A percentile compares a stretch with the other conserved stretches of the same genome.
These are phyloP conservation scores for Staphylotrichum longicolle DNA, from an alignment of 495 filamentous ascomycete species.

Conservation along the genomic window DNA sequence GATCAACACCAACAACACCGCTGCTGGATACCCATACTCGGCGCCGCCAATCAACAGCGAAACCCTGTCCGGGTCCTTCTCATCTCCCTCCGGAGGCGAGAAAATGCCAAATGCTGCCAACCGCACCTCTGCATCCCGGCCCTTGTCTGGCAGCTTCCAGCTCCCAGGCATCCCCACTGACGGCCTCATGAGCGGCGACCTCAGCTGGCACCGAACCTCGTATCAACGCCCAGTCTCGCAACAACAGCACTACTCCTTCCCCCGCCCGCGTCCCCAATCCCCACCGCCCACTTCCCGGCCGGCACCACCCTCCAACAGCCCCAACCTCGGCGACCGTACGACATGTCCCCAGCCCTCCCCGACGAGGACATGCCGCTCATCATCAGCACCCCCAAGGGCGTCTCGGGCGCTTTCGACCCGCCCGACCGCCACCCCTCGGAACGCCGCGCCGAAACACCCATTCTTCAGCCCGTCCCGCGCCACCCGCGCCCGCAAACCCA, in stretches of 20 bases:
- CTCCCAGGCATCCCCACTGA: constrained; percentile 35
- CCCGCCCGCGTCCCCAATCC: constrained; percentile 22
- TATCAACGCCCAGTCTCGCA: constrained; percentile 31
- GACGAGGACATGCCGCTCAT: constrained; percentile 46
- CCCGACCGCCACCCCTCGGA: constrained; percentile 32
- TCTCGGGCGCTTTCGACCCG: constrained; percentile 44
- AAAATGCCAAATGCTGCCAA: constrained; percentile 31
- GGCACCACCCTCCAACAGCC: constrained; percentile 27
- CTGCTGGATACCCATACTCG: constrained; percentile 43
- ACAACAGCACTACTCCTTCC: constrained; percentile 30
- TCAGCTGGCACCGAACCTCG: constrained; percentile 16
- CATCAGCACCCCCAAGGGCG: constrained; percentile 48
- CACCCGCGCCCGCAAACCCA: constrained; percentile 43
- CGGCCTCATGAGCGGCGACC: constrained; percentile 21
- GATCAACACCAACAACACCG: constrained; percentile 15
- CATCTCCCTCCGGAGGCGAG: constrained; percentile 33
- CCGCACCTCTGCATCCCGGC: constrained; percentile 24
- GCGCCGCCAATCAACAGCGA: constrained; percentile 38
- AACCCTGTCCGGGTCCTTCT: constrained; percentile 32
- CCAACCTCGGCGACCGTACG: constrained; percentile 29
- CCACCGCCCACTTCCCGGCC: constrained; percentile 17
- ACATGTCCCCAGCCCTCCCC: constrained; percentile 20
- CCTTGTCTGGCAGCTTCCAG: constrained; percentile 36
- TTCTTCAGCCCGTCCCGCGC: constrained; percentile 43
- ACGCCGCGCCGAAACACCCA: constrained; percentile 34